Evolutionary conservation across 2,329 filamentous ascomycete species (phyloP).

Genomic region (Beauveria varroae): DNA sequence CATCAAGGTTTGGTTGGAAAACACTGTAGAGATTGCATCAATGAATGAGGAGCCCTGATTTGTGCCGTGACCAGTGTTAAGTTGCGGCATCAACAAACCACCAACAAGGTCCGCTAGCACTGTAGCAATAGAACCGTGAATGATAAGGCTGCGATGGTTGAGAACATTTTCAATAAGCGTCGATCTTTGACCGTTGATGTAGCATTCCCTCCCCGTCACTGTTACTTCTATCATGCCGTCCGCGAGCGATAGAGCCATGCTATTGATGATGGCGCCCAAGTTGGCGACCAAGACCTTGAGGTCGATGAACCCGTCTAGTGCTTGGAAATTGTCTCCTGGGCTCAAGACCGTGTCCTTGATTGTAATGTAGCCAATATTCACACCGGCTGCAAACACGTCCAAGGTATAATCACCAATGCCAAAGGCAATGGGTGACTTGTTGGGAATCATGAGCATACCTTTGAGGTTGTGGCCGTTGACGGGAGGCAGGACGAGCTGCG

Average conservation of each 20-base stretch:
- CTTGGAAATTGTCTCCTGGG: background rate
- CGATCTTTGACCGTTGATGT: background rate
- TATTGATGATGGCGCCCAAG: background rate
- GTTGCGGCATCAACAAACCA: background rate
- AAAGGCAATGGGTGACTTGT: background rate
- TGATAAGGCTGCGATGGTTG: background rate
- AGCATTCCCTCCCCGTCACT: background rate
- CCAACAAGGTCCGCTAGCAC: background rate
- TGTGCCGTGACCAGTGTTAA: background rate
- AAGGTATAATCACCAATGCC: background rate
- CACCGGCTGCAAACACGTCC: background rate
- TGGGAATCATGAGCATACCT: background rate
- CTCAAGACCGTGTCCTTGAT: background rate
- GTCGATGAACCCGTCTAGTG: background rate
- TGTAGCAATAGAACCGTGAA: background rate
- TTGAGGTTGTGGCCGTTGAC: background rate
- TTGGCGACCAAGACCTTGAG: background rate
- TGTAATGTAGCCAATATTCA: conserved; percentile 1
- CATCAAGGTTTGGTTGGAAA: background rate
- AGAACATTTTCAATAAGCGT: background rate
- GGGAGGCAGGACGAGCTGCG: background rate
- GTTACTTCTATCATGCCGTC: background rate
- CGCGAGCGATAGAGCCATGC: background rate
- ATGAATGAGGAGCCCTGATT: background rate
- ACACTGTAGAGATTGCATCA: background rate